A percentile compares a stretch with the other conserved stretches of the same genome.
phyloP scores from a whole-genome alignment of 441 rosid species.

The Capsella rubella region DNA sequence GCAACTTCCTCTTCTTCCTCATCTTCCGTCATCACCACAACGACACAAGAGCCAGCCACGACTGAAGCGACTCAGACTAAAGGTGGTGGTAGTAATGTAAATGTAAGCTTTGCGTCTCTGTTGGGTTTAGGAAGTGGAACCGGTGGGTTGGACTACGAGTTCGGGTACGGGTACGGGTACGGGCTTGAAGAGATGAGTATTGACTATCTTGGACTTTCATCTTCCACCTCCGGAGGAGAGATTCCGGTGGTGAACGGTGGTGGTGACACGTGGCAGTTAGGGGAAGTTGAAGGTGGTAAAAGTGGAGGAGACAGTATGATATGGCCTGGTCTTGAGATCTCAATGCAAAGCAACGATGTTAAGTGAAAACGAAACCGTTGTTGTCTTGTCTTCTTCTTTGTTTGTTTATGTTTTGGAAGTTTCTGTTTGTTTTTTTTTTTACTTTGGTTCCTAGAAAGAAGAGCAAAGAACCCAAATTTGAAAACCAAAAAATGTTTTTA shows the following conservation, averaged over 20 bases:
- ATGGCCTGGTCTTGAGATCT: conserved; percentile 83
- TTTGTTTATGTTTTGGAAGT: conserved; percentile 17
- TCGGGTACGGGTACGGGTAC: conserved; percentile 59
- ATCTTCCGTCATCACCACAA: conserved; percentile 48
- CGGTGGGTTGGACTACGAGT: conserved; percentile 56
- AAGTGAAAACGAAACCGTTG: conserved; percentile 62
- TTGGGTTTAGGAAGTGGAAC: conserved; percentile 50
- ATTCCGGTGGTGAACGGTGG: conserved; percentile 43
- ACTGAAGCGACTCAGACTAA: conserved; percentile 17
- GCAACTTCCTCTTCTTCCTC: conserved; percentile 39
- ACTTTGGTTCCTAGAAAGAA: neutral
- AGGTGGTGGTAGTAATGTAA: conserved; percentile 45
- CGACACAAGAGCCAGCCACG: conserved; percentile 39
- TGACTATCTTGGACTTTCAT: conserved; percentile 55
- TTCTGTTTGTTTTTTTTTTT: conserved; percentile 1
- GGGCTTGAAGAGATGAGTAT: conserved; percentile 61
- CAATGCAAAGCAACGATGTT: conserved; percentile 70
- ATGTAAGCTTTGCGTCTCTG: conserved; percentile 73
- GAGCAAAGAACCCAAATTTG: neutral
- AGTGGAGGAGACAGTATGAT: conserved; percentile 73
- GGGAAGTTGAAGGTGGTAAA: conserved; percentile 55
- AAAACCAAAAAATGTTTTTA: neutral
- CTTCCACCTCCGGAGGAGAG: neutral
- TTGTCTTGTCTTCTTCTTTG: conserved; percentile 27
- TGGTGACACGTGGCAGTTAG: conserved; percentile 71